Evolutionary conservation across 345 rosid species (phyloP).

Genomic region (Diplotaxis tenuifolia): DNA sequence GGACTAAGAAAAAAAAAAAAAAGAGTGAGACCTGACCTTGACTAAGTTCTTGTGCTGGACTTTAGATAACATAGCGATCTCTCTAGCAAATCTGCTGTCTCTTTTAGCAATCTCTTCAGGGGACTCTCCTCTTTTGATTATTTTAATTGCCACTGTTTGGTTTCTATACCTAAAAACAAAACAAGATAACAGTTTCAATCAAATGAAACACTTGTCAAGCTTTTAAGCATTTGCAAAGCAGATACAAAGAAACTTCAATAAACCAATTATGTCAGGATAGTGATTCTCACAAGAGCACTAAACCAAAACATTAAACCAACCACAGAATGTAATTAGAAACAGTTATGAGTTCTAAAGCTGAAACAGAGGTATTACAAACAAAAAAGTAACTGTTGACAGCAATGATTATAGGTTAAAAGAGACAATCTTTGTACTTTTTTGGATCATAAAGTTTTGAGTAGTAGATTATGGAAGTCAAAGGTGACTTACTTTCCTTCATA

Average conservation of each 20-base stretch:
- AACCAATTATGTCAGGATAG: too few species aligned
- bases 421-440: background rate
- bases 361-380: background rate
- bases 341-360: background rate
- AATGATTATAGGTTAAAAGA: slow-evolving; percentile 12
- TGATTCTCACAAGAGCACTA: background rate
- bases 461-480: slow-evolving; percentile 26
- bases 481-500: slow-evolving; percentile 90
- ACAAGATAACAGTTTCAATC: background rate
- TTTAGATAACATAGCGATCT: slow-evolving; percentile 83
- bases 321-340: background rate
- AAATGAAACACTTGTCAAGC: background rate
- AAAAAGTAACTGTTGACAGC: background rate
- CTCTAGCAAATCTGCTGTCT: slow-evolving; percentile 79
- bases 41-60: slow-evolving; percentile 91
- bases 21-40: slow-evolving; percentile 73
- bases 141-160: slow-evolving; percentile 85
- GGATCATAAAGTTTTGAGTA: slow-evolving; percentile 14
- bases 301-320: background rate
- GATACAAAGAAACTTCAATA: background rate
- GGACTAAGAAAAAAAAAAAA: background rate
- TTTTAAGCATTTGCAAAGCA: background rate
- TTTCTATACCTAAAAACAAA: slow-evolving; percentile 59
- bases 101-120: slow-evolving; percentile 82
- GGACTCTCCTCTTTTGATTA: slow-evolving; percentile 71